Evolutionary conservation across 805 yeast genomes (phyloP).

Genomic region (Nakazawaea ishiwadae): DNA sequence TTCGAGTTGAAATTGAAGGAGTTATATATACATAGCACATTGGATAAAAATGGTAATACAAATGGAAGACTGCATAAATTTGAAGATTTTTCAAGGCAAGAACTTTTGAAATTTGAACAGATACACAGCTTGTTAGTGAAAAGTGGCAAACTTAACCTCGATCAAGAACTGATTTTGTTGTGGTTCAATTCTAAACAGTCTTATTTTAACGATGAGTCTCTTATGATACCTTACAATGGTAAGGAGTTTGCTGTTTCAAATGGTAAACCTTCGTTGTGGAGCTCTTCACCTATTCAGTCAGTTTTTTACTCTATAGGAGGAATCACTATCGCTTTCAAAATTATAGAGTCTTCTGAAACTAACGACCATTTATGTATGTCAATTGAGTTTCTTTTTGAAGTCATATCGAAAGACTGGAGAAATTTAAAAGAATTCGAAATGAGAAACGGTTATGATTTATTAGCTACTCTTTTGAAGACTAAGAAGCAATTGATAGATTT

Average conservation of each 20-base stretch:
- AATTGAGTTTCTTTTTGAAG: constrained; percentile 35
- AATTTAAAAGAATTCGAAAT: constrained; percentile 54
- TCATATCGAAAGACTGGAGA: constrained; percentile 45
- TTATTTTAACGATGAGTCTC: constrained; percentile 14
- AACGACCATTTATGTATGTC: constrained; percentile 27
- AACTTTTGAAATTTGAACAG: constrained; percentile 11
- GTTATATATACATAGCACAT: constrained; percentile 15
- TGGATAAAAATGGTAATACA: constrained; percentile 7
- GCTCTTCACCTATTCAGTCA: constrained; percentile 4
- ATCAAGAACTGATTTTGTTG: constrained; percentile 14
- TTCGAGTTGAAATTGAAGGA: constrained; percentile 11
- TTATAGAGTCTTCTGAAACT: constrained; percentile 40
- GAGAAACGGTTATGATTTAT: constrained; percentile 54
- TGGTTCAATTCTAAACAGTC: constrained; percentile 19
- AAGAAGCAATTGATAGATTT: constrained; percentile 35
- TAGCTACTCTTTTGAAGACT: constrained; percentile 47
- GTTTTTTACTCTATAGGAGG: constrained; percentile 47
- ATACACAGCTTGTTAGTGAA: constrained; percentile 11
- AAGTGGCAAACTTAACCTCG: constrained; percentile 12
- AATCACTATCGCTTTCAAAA: constrained; percentile 35
- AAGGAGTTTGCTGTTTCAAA: not conserved
- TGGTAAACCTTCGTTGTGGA: constrained; percentile 14
- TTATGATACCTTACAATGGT: constrained; percentile 15
- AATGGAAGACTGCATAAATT: constrained; percentile 1
- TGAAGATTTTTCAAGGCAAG: constrained; percentile 13